Base-by-base conservation (phyloP, 371 early-diverging fungal genomes). In the Rhizomucor pusillus region DNA sequence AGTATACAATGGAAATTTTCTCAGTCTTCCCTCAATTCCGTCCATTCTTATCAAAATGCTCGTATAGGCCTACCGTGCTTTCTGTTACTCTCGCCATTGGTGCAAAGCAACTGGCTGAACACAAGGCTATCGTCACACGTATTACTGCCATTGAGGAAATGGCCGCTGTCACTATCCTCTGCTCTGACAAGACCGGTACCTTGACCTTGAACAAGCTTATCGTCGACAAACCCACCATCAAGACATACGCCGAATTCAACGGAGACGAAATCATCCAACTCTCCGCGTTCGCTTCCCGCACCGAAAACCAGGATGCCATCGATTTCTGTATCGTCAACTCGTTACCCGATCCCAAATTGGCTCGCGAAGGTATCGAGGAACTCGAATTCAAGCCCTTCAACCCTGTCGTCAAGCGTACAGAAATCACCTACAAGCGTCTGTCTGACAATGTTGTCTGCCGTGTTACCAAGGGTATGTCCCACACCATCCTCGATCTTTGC, bases 141-240 rank as follows among this genome's bases (percentile, higher is more conserved):
- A 83, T 95, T 52, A 84, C 89, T 43, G 87, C 87, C 43, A 90
- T 94, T 52, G 97, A 96, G 73, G 91, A 92, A 57, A 82, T 97
- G 65, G 95, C 94, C 13, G 91, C 91, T 62, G 91, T 91, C 39
- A 86, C 87, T 39, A 89, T 94, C 48, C 88, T 97, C 59, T 94
- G 95, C 79, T 89, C 92, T 10, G 97, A 95, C 81, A 96, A 97
- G 82, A 97, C 97, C 13, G 97, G 97, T 50, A 96, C 97, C 19
- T 80, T 96, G 60, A 96, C 97, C 34, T 84, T 92, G 55, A 94
- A 94, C 81, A 88, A 91, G 76, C 84, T 94, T 70, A 83, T 77
- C 61, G 87, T 92, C 51, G 80, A 80, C 60, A 66, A 74, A 51
- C 71, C 80, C 51, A 73, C 82, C 50, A 75, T 85, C 71, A 82